phyloP scores from a whole-genome alignment of 768 basidiomycete genomes.

The Termitomyces sp. region DNA sequence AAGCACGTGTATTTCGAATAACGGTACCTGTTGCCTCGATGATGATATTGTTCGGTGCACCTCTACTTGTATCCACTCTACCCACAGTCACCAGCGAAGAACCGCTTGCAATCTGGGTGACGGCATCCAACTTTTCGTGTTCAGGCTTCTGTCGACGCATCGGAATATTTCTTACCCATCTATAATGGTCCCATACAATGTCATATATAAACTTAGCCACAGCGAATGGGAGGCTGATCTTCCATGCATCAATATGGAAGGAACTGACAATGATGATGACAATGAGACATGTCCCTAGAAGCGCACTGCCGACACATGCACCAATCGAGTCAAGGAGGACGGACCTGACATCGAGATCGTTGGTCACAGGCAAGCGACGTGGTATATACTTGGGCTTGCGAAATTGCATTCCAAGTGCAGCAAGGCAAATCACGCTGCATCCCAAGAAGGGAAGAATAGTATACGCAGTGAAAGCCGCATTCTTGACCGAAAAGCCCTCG shows the following conservation, averaged over 20 bases:
- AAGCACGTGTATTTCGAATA: slow-evolving; percentile 6
- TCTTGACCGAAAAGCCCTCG: slow-evolving; percentile 77
- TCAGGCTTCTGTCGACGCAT: slow-evolving; percentile 16
- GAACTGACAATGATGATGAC: slow-evolving; percentile 75
- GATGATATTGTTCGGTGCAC: background rate
- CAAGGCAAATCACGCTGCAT: slow-evolving; percentile 55
- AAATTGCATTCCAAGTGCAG: slow-evolving; percentile 56
- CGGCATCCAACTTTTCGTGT: slow-evolving; percentile 13
- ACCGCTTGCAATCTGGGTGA: background rate
- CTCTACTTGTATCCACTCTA: background rate
- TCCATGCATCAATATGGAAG: slow-evolving; percentile 76
- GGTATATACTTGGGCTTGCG: slow-evolving; percentile 51
- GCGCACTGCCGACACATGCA: slow-evolving; percentile 64
- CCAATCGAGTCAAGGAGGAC: slow-evolving; percentile 71
- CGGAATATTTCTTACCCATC: slow-evolving; percentile 23
- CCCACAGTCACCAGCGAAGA: background rate
- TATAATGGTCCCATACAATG: slow-evolving; percentile 50
- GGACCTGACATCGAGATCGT: slow-evolving; percentile 43
- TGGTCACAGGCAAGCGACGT: slow-evolving; percentile 28
- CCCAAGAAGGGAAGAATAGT: slow-evolving; percentile 78
- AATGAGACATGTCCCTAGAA: slow-evolving; percentile 65
- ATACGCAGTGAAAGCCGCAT: slow-evolving; percentile 76
- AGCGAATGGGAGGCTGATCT: slow-evolving; percentile 80
- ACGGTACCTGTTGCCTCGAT: slow-evolving; percentile 4
- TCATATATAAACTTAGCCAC: slow-evolving; percentile 68